Percentiles rank a stretch among this genome's conserved stretches.
Conservation (phyloP, 352 stramenopile species). For the Phytophthora uliginosa region DNA sequence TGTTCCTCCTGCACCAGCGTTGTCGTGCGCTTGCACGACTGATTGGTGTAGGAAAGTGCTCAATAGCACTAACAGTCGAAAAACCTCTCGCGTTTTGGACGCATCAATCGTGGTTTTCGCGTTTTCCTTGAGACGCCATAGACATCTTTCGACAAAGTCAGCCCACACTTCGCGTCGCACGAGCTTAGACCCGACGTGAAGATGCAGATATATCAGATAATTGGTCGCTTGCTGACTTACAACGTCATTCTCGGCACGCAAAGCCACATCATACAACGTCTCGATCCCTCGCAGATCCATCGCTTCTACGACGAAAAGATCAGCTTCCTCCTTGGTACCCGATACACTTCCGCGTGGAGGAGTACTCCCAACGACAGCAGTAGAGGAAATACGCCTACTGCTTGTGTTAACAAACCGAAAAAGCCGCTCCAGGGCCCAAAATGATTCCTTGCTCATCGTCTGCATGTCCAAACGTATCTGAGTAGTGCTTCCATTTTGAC, state of each 20-base stretch:
- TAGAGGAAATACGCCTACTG: slow-evolving; percentile 48
- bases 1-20: slow-evolving; percentile 16
- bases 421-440: slow-evolving; percentile 65
- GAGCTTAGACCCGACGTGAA: slow-evolving; percentile 77
- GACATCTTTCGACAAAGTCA: slow-evolving; percentile 66
- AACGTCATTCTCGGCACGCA: slow-evolving; percentile 46
- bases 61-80: slow-evolving; percentile 72
- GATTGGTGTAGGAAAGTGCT: slow-evolving; percentile 84
- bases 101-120: slow-evolving; percentile 32
- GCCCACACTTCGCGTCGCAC: slow-evolving; percentile 76
- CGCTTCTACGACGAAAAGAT: slow-evolving; percentile 65
- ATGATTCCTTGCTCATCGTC: slow-evolving; percentile 62
- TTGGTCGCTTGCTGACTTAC: slow-evolving; percentile 69
- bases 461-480: slow-evolving; percentile 60
- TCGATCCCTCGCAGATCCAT: slow-evolving; percentile 71
- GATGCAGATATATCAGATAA: slow-evolving; percentile 78
- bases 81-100: slow-evolving; percentile 43
- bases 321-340: slow-evolving; percentile 25
- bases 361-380: slow-evolving; percentile 32
- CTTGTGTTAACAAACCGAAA: slow-evolving; percentile 77
- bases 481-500: slow-evolving; percentile 14
- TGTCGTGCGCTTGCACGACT: slow-evolving; percentile 45
- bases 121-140: slow-evolving; percentile 55
- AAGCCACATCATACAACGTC: slow-evolving; percentile 62
- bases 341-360: slow-evolving; percentile 18